Conservation (phyloP, 2,329 filamentous ascomycete genomes). For the Ophiocordyceps sinensis region DNA sequence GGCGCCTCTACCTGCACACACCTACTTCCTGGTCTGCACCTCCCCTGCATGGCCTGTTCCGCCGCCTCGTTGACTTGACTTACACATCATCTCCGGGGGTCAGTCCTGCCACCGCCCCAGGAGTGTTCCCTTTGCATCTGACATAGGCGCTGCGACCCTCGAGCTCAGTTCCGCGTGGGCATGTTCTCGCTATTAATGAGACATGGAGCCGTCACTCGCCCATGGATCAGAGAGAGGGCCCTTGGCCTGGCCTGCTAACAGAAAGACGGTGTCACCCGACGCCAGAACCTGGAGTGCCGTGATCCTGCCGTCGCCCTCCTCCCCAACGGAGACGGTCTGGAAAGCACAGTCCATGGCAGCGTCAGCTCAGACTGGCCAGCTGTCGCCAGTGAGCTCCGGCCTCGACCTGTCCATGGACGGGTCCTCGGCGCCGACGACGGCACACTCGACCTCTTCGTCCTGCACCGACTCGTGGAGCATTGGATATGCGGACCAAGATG, state of each 20-base stretch:
- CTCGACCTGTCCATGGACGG: slow-evolving; percentile 26
- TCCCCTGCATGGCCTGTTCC: slow-evolving; percentile 6
- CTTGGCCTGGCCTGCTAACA: slow-evolving; percentile 29
- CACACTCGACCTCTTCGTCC: slow-evolving; percentile 31
- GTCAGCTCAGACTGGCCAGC: slow-evolving; percentile 28
- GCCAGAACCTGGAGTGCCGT: slow-evolving; percentile 16
- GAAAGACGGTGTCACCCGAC: slow-evolving; percentile 28
- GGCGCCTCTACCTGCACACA: slow-evolving; percentile 5
- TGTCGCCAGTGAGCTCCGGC: slow-evolving; percentile 38
- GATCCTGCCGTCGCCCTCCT: slow-evolving; percentile 18
- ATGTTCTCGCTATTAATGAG: slow-evolving; percentile 29
- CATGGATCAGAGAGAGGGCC: slow-evolving; percentile 26
- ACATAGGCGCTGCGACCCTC: not conserved
- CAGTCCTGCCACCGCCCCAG: slow-evolving; percentile 6
- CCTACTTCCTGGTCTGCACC: slow-evolving; percentile 13
- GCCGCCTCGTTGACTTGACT: slow-evolving; percentile 7
- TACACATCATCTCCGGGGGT: slow-evolving; percentile 3
- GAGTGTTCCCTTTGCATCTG: not conserved
- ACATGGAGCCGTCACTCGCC: slow-evolving; percentile 31
- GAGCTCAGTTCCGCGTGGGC: slow-evolving; percentile 8
- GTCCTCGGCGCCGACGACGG: slow-evolving; percentile 26
- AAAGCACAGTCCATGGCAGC: slow-evolving; percentile 8
- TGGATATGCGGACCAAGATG: slow-evolving; percentile 23
- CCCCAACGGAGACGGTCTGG: slow-evolving; percentile 17
- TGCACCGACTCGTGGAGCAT: slow-evolving; percentile 30